Conservation (phyloP, 306 rosid species). For the Amphicarpaea edgeworthii region DNA sequence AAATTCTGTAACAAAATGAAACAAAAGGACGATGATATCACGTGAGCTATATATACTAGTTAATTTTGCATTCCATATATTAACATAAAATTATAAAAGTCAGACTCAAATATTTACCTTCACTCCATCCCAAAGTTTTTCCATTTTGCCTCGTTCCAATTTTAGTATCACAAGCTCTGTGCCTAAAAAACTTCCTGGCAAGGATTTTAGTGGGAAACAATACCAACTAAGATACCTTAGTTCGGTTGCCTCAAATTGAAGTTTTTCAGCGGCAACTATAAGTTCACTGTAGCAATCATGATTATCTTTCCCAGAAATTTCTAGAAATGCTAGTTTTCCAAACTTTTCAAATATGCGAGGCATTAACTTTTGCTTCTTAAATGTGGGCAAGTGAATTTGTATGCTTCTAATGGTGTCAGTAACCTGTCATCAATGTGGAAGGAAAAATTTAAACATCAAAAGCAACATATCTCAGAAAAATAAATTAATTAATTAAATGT, state of each 20-base stretch:
- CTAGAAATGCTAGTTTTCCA: background rate
- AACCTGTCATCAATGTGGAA: background rate
- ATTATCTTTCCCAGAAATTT: too few relatives aligned
- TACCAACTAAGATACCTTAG: background rate
- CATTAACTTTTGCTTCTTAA: too few relatives aligned
- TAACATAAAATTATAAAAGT: too few relatives aligned
- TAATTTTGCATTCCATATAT: too few relatives aligned
- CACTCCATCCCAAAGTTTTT: background rate
- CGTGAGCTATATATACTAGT: background rate
- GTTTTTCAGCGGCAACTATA: too few relatives aligned
- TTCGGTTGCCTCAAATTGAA: background rate
- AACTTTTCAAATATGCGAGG: background rate
- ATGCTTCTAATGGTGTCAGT: background rate
- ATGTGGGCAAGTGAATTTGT: background rate
- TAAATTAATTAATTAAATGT: too few relatives aligned
- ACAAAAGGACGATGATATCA: background rate
- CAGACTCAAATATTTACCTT: background rate
- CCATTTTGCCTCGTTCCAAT: rapidly evolving
- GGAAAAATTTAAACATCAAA: too few relatives aligned
- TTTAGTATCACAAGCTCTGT: background rate
- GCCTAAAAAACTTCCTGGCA: background rate
- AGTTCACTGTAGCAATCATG: too few relatives aligned
- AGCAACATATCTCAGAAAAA: background rate
- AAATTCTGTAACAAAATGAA: background rate
- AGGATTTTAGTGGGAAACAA: background rate